Conservation (phyloP, 1,284 basidiomycete species). For the Austroboletus novae-zelandiae region DNA sequence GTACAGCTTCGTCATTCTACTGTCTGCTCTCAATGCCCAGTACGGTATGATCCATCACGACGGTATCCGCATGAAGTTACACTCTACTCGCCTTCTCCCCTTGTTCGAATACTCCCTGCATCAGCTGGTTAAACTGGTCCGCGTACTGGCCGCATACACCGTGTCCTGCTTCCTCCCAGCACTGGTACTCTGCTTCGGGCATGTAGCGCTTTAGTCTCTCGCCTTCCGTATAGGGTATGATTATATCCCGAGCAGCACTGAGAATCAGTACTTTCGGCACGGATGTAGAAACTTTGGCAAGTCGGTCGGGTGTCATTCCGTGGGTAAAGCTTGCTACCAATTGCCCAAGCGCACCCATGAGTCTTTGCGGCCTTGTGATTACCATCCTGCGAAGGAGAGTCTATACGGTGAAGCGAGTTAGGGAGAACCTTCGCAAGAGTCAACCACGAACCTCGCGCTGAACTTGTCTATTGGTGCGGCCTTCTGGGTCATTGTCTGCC, state of each 20-base stretch:
- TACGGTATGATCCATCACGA: background rate
- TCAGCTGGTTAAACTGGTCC: constrained; percentile 52
- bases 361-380: constrained; percentile 57
- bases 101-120: constrained; percentile 58
- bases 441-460: constrained; percentile 45
- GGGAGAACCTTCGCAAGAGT: background rate
- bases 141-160: constrained; percentile 57
- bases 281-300: constrained; percentile 51
- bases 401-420: constrained; percentile 24
- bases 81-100: constrained; percentile 33
- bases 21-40: background rate
- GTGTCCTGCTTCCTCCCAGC: constrained; percentile 70
- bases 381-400: constrained; percentile 50
- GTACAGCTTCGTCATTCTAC: background rate
- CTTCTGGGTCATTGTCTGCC: constrained; percentile 47
- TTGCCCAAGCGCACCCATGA: constrained; percentile 71
- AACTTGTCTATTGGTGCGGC: constrained; percentile 61
- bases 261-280: constrained; percentile 68
- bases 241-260: constrained; percentile 72
- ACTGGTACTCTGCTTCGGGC: constrained; percentile 65
- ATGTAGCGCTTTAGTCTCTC: constrained; percentile 58
- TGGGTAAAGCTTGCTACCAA: constrained; percentile 75
- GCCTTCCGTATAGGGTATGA: constrained; percentile 62
- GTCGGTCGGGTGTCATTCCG: constrained; percentile 52
- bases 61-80: background rate